Conservation (phyloP, 2,329 filamentous ascomycete genomes). For the Talaromyces sp. region DNA sequence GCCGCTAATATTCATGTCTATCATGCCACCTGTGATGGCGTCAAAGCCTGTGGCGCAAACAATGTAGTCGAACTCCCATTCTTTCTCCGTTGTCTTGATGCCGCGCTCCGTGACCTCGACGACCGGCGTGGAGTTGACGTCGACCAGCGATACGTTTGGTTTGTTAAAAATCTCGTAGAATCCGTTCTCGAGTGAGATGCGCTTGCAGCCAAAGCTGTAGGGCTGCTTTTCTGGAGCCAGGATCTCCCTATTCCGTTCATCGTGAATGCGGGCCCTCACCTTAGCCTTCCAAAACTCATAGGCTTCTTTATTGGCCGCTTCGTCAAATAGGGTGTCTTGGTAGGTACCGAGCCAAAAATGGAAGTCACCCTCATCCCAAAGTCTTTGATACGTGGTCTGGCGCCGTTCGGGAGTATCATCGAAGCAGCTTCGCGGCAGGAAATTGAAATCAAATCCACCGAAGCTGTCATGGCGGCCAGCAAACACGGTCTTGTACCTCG, state of each 20-base stretch:
- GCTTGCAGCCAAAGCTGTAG: conserved; percentile 53
- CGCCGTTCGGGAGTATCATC: conserved; percentile 49
- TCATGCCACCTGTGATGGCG: conserved; percentile 35
- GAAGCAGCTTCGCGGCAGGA: conserved; percentile 48
- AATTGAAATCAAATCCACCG: conserved; percentile 54
- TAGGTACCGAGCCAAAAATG: conserved; percentile 49
- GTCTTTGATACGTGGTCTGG: conserved; percentile 44
- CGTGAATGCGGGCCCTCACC: conserved; percentile 46
- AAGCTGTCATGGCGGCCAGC: not conserved
- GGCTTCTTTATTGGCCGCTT: conserved; percentile 47
- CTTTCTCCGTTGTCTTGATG: conserved; percentile 33
- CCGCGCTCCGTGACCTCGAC: conserved; percentile 34
- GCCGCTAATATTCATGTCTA: conserved; percentile 27
- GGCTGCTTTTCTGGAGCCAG: conserved; percentile 52
- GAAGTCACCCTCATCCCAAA: conserved; percentile 54
- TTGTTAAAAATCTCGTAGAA: conserved; percentile 50
- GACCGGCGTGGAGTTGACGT: conserved; percentile 43
- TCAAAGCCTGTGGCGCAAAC: conserved; percentile 41
- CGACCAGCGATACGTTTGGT: conserved; percentile 45
- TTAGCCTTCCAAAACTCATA: conserved; percentile 57
- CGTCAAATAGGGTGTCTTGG: conserved; percentile 45
- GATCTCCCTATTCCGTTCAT: conserved; percentile 49
- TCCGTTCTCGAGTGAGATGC: conserved; percentile 45
- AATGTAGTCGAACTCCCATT: conserved; percentile 35
- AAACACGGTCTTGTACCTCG: not conserved